These are phyloP conservation scores for Fusarium sp. DNA, from an alignment of 2,329 filamentous ascomycete species.

Conservation along the genomic window DNA sequence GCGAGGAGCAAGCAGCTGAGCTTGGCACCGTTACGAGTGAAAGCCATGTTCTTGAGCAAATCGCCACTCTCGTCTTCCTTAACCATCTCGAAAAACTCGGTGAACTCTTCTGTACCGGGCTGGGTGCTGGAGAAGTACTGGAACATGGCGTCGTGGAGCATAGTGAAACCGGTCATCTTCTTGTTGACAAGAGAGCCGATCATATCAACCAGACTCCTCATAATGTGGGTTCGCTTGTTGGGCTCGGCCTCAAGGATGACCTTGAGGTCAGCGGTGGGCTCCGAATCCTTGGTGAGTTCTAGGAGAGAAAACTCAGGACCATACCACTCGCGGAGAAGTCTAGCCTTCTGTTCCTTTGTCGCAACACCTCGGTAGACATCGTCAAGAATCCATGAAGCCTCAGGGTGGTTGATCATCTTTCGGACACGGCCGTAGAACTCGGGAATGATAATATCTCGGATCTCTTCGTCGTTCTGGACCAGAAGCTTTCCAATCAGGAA, in stretches of 20 bases:
- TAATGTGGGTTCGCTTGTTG: slow-evolving; percentile 87
- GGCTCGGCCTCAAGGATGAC: slow-evolving; percentile 81
- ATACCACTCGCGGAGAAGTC: slow-evolving; percentile 94
- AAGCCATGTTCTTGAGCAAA: slow-evolving; percentile 93
- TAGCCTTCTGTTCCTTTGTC: slow-evolving; percentile 86
- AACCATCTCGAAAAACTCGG: slow-evolving; percentile 88
- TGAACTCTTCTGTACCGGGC: slow-evolving; percentile 82
- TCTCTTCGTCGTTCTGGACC: slow-evolving; percentile 89
- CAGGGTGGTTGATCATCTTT: slow-evolving; percentile 93
- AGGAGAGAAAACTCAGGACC: slow-evolving; percentile 92
- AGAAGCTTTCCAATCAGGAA: slow-evolving; percentile 96
- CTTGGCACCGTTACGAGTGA: slow-evolving; percentile 88
- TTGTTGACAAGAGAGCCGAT: slow-evolving; percentile 96
- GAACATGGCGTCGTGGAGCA: slow-evolving; percentile 97
- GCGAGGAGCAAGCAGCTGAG: slow-evolving; percentile 86
- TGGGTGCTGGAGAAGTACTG: slow-evolving; percentile 91
- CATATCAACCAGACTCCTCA: slow-evolving; percentile 86
- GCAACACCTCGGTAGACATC: slow-evolving; percentile 94
- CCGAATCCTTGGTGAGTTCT: slow-evolving; percentile 67
- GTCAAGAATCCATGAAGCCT: slow-evolving; percentile 97
- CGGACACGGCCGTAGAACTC: slow-evolving; percentile 96
- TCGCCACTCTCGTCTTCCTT: slow-evolving; percentile 94
- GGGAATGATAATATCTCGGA: slow-evolving; percentile 87
- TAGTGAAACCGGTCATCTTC: slow-evolving; percentile 95
- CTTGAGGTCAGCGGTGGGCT: slow-evolving; percentile 76